Base-by-base conservation (phyloP, 2,329 filamentous ascomycete species). In the Fusarium longipes region DNA sequence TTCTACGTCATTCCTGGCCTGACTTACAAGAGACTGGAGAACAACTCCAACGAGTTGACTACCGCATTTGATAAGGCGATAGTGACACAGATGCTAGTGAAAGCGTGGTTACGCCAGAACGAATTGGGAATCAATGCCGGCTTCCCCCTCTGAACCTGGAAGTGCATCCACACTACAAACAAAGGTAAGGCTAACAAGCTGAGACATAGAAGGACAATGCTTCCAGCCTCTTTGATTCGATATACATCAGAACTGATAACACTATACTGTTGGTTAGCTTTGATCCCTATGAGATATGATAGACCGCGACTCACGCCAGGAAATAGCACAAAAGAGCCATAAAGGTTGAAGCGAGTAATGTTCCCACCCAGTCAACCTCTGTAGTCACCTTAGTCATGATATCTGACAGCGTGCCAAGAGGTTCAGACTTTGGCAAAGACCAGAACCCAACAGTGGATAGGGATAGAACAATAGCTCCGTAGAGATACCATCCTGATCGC, bases 101-200 rank as follows among this genome's bases (percentile, higher is more conserved):
- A 90, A 4, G 83, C 75, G 1, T 75, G 73, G 42, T 87, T 88
- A n/a, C 77, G 80, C 88, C 88, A 90, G 0, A 90, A 75, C 0
- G 82, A 83, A 71, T 90, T 89, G 0, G 88, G 88, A 22, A 90
- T 89, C 9, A 90, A 73, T 1, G 86, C 86, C 14, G 86, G 83
- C 4, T 78, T 78, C 11, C 79, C 77, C 0, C 74, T 70, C 12
- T 75, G 77, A 45, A 84, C 82, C 47, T 84, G 84, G 5, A 78
- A 77, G 12, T 80, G 78, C 45, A 87, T 81, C 87, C 87, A 90
- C 11, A 77, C 71, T 40, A 84, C 75, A 70, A 90, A 90, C 0
- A 75, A 69, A 0, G 82, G 82, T 4, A 87, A 73, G 3, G 82
- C 66, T 4, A 78, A 65, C 3, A 82, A 61, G 6, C 81, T 79